Percentiles rank a stretch among this genome's conserved stretches.
Evolutionary conservation across 495 filamentous ascomycete genomes (phyloP).

Genomic region (Talaromyces liani): DNA sequence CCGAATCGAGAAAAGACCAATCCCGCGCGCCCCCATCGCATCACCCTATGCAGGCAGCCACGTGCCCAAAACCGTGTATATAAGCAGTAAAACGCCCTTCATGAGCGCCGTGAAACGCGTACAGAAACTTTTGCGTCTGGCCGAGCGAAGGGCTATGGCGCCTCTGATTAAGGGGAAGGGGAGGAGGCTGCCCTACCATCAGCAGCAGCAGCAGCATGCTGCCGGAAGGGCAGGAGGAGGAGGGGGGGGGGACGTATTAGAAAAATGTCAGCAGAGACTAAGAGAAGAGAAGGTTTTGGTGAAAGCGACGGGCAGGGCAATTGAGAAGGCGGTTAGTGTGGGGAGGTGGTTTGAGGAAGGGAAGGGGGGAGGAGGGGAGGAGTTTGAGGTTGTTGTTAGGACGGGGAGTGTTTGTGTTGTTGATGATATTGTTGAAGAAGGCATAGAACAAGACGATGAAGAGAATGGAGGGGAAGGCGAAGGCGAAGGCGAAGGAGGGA

Average conservation of each 20-base stretch:
- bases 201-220: background rate
- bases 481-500: conserved; percentile 8
- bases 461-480: conserved; percentile 15
- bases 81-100: conserved; percentile 68
- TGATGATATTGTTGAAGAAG: conserved; percentile 58
- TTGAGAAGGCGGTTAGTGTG: conserved; percentile 59
- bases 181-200: conserved; percentile 14
- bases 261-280: conserved; percentile 29
- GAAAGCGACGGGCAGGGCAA: conserved; percentile 74
- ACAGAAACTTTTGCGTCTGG: conserved; percentile 58
- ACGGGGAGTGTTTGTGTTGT: conserved; percentile 62
- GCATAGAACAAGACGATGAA: too few species aligned
- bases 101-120: conserved; percentile 77
- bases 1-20: conserved; percentile 57
- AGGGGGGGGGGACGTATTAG: conserved; percentile 31
- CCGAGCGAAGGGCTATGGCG: conserved; percentile 50
- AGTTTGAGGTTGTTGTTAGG: conserved; percentile 47
- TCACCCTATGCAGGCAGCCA: conserved; percentile 44
- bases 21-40: conserved; percentile 60
- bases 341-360: conserved; percentile 57
- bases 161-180: conserved; percentile 20
- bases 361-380: conserved; percentile 25
- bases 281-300: conserved; percentile 56
- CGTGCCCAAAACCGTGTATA: conserved; percentile 64
- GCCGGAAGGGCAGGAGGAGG: conserved; percentile 27